A percentile compares a stretch with the other conserved stretches of the same genome.
These are phyloP conservation scores for Colletotrichum graminicola DNA, from an alignment of 2,329 filamentous ascomycete genomes.

Conservation along the genomic window DNA sequence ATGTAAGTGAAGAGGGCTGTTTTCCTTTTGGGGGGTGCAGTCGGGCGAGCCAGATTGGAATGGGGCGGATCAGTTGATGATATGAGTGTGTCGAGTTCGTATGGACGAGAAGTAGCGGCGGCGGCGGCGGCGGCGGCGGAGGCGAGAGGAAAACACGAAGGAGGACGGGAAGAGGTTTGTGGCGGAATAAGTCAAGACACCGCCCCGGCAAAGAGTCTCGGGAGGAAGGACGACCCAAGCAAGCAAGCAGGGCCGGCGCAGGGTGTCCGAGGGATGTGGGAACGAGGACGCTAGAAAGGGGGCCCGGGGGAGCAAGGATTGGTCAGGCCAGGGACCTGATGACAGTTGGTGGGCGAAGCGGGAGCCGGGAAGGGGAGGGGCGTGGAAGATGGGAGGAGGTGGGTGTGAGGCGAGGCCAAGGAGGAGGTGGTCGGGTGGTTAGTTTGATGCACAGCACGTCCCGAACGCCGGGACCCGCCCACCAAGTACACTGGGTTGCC, in stretches of 20 bases:
- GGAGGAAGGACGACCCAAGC: background rate
- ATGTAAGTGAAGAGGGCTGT: slow-evolving; percentile 14
- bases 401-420: slow-evolving; percentile 30
- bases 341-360: slow-evolving; percentile 18
- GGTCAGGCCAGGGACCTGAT: background rate
- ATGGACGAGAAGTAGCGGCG: background rate
- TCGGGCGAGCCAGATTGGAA: background rate
- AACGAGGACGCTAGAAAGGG: slow-evolving; percentile 14
- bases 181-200: slow-evolving; percentile 36
- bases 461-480: slow-evolving; percentile 1
- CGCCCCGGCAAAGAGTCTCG: slow-evolving; percentile 2
- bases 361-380: too few relatives aligned
- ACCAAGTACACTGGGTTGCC: background rate
- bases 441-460: slow-evolving; percentile 34
- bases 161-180: slow-evolving; percentile 22
- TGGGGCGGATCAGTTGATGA: background rate
- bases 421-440: background rate
- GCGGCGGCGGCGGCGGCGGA: too few relatives aligned
- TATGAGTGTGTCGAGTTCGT: background rate
- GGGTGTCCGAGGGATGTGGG: slow-evolving; percentile 21
- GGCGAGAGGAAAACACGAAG: slow-evolving; percentile 18
- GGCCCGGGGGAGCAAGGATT: slow-evolving; percentile 16
- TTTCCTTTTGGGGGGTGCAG: background rate
- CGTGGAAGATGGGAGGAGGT: slow-evolving; percentile 1
- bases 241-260: slow-evolving; percentile 35